Conservation (phyloP, 208 protist species). For the Angomonas ambiguus region DNA sequence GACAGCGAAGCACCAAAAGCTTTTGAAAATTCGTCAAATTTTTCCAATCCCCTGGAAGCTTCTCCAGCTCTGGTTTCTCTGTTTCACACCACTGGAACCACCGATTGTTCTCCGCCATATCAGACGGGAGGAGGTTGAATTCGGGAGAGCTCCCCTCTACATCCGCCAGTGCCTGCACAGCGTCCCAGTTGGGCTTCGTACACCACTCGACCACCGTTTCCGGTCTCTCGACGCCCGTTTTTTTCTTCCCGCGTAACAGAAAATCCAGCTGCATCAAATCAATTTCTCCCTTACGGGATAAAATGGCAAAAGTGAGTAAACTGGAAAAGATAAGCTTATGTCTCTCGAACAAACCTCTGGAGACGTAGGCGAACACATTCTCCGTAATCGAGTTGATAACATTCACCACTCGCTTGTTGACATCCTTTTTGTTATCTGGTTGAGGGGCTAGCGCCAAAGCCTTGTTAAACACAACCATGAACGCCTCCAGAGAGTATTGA, state of each 20-base stretch:
- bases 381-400: constrained; percentile 94
- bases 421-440: constrained; percentile 91
- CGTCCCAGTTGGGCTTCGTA: constrained; percentile 89
- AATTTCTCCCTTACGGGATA: constrained; percentile 77
- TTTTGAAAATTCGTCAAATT: constrained; percentile 95
- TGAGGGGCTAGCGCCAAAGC: constrained; percentile 87
- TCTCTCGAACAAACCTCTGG: constrained; percentile 97
- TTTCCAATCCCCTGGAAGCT: constrained; percentile 93
- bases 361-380: constrained; percentile 93
- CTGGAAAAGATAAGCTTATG: constrained; percentile 99
- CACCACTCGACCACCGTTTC: constrained; percentile 92
- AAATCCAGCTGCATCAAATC: constrained; percentile 92
- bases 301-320: constrained; percentile 93
- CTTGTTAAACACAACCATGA: constrained; percentile 98
- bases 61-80: constrained; percentile 90
- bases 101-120: constrained; percentile 92
- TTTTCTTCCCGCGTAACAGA: constrained; percentile 91
- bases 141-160: constrained; percentile 85
- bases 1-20: constrained; percentile 94
- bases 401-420: constrained; percentile 87
- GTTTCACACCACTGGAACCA: constrained; percentile 90
- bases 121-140: constrained; percentile 81
- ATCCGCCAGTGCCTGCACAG: constrained; percentile 88
- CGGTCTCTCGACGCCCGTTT: constrained; percentile 73
- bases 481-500: constrained; percentile 97